phyloP scores from a whole-genome alignment of 2,329 filamentous ascomycete species.

The Penicillium sp. region DNA sequence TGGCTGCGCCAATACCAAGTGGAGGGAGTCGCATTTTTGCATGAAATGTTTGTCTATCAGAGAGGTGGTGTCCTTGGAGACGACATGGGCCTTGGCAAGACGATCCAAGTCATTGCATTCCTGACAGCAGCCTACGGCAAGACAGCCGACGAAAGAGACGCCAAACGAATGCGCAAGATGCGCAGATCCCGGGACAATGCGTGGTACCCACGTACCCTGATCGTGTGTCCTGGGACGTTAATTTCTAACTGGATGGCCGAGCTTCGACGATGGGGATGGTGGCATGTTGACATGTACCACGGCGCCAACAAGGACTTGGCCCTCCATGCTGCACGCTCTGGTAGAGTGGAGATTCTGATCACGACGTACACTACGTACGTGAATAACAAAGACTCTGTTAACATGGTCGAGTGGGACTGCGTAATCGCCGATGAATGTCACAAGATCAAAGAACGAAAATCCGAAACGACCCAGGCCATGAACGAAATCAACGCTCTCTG shows the following conservation, averaged over 20 bases:
- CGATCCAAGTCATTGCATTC: conserved; percentile 91
- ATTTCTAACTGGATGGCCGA: conserved; percentile 91
- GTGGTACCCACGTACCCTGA: conserved; percentile 81
- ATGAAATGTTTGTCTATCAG: conserved; percentile 85
- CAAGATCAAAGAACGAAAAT: conserved; percentile 71
- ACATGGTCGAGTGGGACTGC: conserved; percentile 86
- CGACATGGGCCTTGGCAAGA: conserved; percentile 97
- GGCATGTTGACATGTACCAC: conserved; percentile 80
- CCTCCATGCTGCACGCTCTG: conserved; percentile 66
- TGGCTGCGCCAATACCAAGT: conserved; percentile 92
- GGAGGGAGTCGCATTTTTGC: conserved; percentile 76
- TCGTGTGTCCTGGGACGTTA: conserved; percentile 82
- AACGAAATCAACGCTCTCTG: conserved; percentile 86
- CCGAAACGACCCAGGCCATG: conserved; percentile 80
- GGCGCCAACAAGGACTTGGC: conserved; percentile 67
- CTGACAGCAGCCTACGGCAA: conserved; percentile 90
- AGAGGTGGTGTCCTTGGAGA: conserved; percentile 87
- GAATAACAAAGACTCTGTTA: conserved; percentile 70
- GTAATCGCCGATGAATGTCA: conserved; percentile 95
- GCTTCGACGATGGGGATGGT: conserved; percentile 88
- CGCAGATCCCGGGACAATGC: conserved; percentile 53
- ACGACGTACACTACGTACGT: conserved; percentile 89
- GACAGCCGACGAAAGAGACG: conserved; percentile 79
- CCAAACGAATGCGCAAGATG: conserved; percentile 82
- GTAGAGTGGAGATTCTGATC: conserved; percentile 82